phyloP scores from a whole-genome alignment of 73 alveolate genomes.

The Paramecium pentaurelia region DNA sequence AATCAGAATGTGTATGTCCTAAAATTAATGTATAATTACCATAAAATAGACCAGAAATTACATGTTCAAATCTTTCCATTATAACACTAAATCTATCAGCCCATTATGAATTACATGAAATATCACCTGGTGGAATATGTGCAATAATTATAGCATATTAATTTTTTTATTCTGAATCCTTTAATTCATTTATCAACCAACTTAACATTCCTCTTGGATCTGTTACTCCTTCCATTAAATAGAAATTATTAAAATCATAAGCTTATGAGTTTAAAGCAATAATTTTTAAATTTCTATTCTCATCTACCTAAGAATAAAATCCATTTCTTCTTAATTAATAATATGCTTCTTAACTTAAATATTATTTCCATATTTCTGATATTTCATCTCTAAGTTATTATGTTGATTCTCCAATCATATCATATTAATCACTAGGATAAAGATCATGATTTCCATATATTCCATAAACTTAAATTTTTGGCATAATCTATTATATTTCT shows the following conservation, averaged over 20 bases:
- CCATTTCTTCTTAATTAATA: constrained; percentile 33
- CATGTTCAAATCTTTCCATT: constrained; percentile 85
- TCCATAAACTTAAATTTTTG: constrained; percentile 60
- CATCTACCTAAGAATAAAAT: constrained; percentile 37
- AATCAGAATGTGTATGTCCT: constrained; percentile 85
- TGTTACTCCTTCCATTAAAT: constrained; percentile 70
- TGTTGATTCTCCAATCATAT: constrained; percentile 10
- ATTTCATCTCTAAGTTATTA: constrained; percentile 50
- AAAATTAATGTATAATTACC: not conserved
- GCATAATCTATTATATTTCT: constrained; percentile 30
- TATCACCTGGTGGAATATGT: constrained; percentile 73
- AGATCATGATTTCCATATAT: constrained; percentile 78
- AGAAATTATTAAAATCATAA: constrained; percentile 77
- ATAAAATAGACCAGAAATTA: constrained; percentile 75
- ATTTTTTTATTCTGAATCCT: constrained; percentile 76
- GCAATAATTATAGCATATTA: constrained; percentile 75
- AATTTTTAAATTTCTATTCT: constrained; percentile 73
- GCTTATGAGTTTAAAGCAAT: constrained; percentile 79
- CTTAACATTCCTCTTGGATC: constrained; percentile 72
- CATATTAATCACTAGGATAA: constrained; percentile 69
- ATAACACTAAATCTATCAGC: constrained; percentile 72
- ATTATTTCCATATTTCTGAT: constrained; percentile 41
- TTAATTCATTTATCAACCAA: constrained; percentile 75
- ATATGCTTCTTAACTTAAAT: constrained; percentile 25
- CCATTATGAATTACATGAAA: constrained; percentile 73